Conservation (phyloP, 2,329 filamentous ascomycete genomes). For the Venturia aucupariae region DNA sequence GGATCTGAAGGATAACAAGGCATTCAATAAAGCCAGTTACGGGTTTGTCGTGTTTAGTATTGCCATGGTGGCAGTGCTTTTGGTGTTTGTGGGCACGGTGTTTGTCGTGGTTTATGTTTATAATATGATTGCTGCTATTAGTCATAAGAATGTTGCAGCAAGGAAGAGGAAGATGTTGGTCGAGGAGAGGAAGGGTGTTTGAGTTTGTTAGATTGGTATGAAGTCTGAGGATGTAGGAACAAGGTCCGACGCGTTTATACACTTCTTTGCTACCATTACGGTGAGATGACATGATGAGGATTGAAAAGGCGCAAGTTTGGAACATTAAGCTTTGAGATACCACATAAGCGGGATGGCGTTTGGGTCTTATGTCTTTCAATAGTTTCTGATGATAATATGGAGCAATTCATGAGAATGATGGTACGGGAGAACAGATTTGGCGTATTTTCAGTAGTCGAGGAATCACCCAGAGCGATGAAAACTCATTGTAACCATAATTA, state of each 20-base stretch:
- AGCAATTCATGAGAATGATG: too few species aligned
- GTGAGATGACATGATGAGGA: not conserved
- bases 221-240: not conserved
- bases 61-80: constrained; percentile 23
- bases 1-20: constrained; percentile 20
- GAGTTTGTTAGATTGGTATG: not conserved
- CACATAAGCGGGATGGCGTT: not conserved
- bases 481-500: not conserved
- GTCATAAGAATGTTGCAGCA: constrained; percentile 16
- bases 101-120: constrained; percentile 28
- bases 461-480: too few species aligned
- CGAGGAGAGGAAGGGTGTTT: not conserved
- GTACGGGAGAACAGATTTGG: too few species aligned
- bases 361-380: too few species aligned
- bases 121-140: constrained; percentile 29
- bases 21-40: constrained; percentile 23
- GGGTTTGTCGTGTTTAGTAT: constrained; percentile 30
- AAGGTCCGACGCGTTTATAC: not conserved
- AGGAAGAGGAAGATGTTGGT: not conserved
- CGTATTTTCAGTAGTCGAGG: too few species aligned
- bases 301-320: not conserved
- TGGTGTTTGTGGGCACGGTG: constrained; percentile 21
- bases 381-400: too few species aligned
- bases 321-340: not conserved
- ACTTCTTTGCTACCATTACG: too few species aligned